Evolutionary conservation across 1,284 basidiomycete species (phyloP), one percentile per base, ranked within the genome.

Genomic region (Ganoderma multipileum): DNA sequence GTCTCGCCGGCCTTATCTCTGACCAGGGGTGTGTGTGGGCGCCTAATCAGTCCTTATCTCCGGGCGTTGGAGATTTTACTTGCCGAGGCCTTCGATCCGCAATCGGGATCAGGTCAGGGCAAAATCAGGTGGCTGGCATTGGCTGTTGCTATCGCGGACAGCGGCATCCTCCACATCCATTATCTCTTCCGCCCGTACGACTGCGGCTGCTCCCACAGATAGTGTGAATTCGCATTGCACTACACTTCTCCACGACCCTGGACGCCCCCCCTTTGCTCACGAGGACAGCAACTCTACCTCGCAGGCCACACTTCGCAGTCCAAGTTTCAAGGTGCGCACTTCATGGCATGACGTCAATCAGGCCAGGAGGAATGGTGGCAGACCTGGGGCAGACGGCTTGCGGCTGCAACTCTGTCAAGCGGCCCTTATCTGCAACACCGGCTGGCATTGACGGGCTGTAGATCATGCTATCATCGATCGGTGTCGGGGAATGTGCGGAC

Each of bases 401-500:
- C 30, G 30, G 54, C 54, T 18, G 30, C 14, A 36, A 23, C 16
- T 47, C 23, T n/a, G 44, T 47, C 30, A 20, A 30, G 55, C 47
- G 23, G 20, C 6, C 52, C 52, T 55, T 55, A 55, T 55, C 52
- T 55, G 18, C 55, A 12, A 20, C 33, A 9, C 55, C 55, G 55
- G 20, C 55, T 38, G 33, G 55, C 52, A 55, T 28, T 36, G 33
- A 26, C 30, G 18, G 28, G 52, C 14, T 57, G 33, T 57, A 36
- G 55, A 57, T 57, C 55, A 18, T 36, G 30, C 55, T 38, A 30
- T 58, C 61, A 62, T 66, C 59, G 54, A 62, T 57, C 44, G 64
- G 41, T 50, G 41, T 61, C 60, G 60, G 60, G 39, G 65, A 66
- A 66, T 62, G 41, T 50, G 54, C 65, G 65, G 59, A 57, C 52